These are phyloP conservation scores for Pascua sp. DNA, from an alignment of 1,284 basidiomycete genomes.

Conservation along the genomic window DNA sequence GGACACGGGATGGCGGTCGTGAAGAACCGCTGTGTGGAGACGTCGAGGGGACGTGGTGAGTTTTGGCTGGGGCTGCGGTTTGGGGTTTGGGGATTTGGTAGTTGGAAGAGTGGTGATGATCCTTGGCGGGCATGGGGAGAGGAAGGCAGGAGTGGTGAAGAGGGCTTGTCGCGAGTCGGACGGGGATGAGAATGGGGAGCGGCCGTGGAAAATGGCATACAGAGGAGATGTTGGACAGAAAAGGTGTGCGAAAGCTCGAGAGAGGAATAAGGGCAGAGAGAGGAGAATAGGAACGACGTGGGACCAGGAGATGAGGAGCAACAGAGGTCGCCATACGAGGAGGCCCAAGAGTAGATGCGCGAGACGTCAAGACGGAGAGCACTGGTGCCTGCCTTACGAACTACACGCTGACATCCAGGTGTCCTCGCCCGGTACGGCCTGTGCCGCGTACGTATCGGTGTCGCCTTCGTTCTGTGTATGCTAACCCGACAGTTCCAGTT, in stretches of 20 bases:
- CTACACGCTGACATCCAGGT: slow-evolving; percentile 40
- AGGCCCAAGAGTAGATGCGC: background rate
- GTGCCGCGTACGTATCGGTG: slow-evolving; percentile 65
- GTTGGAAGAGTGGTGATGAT: background rate
- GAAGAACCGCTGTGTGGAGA: slow-evolving; percentile 80
- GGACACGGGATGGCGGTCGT: slow-evolving; percentile 69
- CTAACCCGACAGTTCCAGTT: slow-evolving; percentile 70
- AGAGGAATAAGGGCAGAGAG: no score
- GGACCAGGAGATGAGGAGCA: background rate
- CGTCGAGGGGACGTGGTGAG: slow-evolving; percentile 70
- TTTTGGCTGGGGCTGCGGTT: background rate
- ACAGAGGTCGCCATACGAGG: no score
- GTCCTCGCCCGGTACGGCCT: slow-evolving; percentile 84
- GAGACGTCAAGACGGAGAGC: background rate
- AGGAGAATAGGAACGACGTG: background rate
- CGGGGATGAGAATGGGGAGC: background rate
- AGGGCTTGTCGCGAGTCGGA: background rate
- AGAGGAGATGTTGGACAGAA: background rate
- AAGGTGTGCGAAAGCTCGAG: no score
- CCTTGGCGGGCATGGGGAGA: background rate
- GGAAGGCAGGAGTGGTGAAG: no score
- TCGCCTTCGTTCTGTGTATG: slow-evolving; percentile 7
- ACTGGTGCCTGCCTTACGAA: background rate
- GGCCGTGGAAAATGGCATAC: background rate
- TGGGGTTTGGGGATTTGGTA: background rate